phyloP scores from a whole-genome alignment of 495 filamentous ascomycete genomes.

The Gamarada debralockiae region DNA sequence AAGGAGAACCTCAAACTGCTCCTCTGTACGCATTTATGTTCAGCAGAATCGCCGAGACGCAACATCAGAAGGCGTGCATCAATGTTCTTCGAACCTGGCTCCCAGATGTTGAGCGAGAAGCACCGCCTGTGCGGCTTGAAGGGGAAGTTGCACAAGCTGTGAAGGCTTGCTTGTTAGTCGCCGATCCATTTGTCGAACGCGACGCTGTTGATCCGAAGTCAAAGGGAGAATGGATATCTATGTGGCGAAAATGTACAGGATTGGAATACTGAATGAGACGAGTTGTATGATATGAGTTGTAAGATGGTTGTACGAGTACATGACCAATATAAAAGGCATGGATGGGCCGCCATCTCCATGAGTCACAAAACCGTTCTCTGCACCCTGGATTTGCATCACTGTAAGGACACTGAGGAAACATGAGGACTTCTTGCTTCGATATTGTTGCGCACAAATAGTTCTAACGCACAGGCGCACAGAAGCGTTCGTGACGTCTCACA shows the following conservation, averaged over 20 bases:
- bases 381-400: too few species aligned
- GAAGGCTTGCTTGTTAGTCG: slow-evolving; percentile 47
- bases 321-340: too few species aligned
- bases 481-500: too few species aligned
- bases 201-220: slow-evolving; percentile 4
- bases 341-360: too few species aligned
- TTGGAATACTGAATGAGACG: too few species aligned
- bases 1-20: slow-evolving; percentile 43
- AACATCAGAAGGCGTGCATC: slow-evolving; percentile 41
- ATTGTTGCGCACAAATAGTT: too few species aligned
- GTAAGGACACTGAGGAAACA: too few species aligned
- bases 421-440: too few species aligned
- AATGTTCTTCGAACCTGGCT: slow-evolving; percentile 46
- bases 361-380: too few species aligned
- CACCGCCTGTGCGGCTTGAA: slow-evolving; percentile 43
- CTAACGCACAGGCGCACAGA: too few species aligned
- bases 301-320: too few species aligned
- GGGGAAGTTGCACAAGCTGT: slow-evolving; percentile 38
- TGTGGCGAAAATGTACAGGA: slow-evolving; percentile 10
- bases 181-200: slow-evolving; percentile 40
- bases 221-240: slow-evolving; percentile 15
- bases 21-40: slow-evolving; percentile 56
- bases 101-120: slow-evolving; percentile 56
- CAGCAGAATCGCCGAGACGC: slow-evolving; percentile 41
- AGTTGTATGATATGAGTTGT: too few species aligned